Evolutionary conservation across 2,329 filamentous ascomycete species (phyloP).

Genomic region (Colletotrichum sp.): DNA sequence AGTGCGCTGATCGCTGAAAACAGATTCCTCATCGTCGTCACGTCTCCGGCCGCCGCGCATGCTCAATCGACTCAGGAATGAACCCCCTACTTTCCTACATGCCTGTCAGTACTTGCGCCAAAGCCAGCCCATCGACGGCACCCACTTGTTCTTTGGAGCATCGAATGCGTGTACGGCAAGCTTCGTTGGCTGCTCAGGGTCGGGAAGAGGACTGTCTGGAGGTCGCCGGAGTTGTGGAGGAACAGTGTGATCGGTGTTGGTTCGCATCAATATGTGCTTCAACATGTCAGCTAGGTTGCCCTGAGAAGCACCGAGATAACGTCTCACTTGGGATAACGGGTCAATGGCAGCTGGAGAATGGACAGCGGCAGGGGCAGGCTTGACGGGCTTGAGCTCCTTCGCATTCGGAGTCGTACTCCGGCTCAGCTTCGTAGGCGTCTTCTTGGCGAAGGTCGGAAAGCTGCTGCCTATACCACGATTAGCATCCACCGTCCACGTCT

Average conservation of each 20-base stretch:
- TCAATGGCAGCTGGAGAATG: constrained; percentile 27
- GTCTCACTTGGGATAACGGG: constrained; percentile 32
- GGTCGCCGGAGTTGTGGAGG: constrained; percentile 59
- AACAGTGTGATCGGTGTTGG: constrained; percentile 66
- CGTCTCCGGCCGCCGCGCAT: constrained; percentile 80
- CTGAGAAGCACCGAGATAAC: not conserved
- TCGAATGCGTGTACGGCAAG: constrained; percentile 45
- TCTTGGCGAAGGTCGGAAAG: constrained; percentile 18
- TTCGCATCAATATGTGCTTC: constrained; percentile 70
- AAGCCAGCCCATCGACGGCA: constrained; percentile 16
- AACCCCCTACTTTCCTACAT: constrained; percentile 80
- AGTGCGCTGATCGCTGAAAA: constrained; percentile 69
- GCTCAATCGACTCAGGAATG: constrained; percentile 82
- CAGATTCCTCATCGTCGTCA: constrained; percentile 72
- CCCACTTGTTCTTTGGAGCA: constrained; percentile 66
- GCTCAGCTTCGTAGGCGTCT: constrained; percentile 18
- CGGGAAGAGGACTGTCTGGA: constrained; percentile 56
- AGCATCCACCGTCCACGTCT: constrained; percentile 2
- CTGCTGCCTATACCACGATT: constrained; percentile 9
- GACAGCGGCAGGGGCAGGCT: constrained; percentile 15
- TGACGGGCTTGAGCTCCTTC: constrained; percentile 20
- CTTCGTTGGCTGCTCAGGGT: constrained; percentile 42
- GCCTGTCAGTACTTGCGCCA: not conserved
- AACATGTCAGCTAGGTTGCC: not conserved
- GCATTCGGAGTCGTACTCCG: constrained; percentile 18